Percentiles rank a stretch among this genome's conserved stretches.
These are phyloP conservation scores for Suillus occidentalis DNA, from an alignment of 768 basidiomycete species.

Conservation along the genomic window DNA sequence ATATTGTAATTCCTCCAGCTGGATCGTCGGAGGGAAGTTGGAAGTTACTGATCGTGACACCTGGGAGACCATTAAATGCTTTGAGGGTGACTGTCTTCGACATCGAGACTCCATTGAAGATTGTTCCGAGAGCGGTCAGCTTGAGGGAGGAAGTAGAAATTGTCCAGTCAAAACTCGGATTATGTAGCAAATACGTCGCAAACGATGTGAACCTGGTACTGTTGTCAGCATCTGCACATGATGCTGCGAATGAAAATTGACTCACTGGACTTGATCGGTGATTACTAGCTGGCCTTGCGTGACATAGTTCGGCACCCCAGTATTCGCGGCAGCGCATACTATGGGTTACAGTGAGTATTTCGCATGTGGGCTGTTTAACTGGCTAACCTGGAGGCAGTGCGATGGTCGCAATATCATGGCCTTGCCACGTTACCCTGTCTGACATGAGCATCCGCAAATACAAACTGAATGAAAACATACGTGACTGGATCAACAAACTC, in stretches of 20 bases:
- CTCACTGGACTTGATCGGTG: constrained; percentile 49
- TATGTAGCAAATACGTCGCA: constrained; percentile 64
- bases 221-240: constrained; percentile 2
- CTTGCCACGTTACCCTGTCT: constrained; percentile 61
- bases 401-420: constrained; percentile 61
- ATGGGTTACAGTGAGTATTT: constrained; percentile 3
- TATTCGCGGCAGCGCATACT: constrained; percentile 70
- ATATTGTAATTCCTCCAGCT: constrained; percentile 68
- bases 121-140: constrained; percentile 63
- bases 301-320: constrained; percentile 62
- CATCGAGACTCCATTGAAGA: constrained; percentile 64
- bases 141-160: constrained; percentile 66
- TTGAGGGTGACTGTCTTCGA: constrained; percentile 62
- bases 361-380: not conserved
- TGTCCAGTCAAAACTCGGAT: constrained; percentile 65
- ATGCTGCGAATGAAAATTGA: not conserved
- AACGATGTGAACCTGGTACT: constrained; percentile 58
- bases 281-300: constrained; percentile 55
- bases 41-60: constrained; percentile 72
- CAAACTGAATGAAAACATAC: constrained; percentile 35
- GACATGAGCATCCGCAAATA: not conserved
- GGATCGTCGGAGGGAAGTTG: constrained; percentile 66
- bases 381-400: constrained; percentile 54
- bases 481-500: constrained; percentile 62
- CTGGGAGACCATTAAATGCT: constrained; percentile 70